These are phyloP conservation scores for Achaetomiella virescens DNA, from an alignment of 495 filamentous ascomycete species.

Conservation along the genomic window DNA sequence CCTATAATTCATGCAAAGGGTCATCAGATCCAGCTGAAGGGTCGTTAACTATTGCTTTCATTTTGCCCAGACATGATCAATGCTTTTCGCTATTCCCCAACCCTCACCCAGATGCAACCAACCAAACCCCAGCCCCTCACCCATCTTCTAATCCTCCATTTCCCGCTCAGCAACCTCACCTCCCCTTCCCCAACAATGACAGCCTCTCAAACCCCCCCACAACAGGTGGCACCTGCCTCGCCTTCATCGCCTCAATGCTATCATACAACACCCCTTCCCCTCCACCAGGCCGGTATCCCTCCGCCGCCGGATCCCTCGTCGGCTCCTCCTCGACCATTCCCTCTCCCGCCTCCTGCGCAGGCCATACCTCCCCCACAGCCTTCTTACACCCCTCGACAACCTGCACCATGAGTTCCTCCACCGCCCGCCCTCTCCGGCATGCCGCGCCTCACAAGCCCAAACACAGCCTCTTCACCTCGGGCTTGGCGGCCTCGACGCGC, in stretches of 20 bases:
- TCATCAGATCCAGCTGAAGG: too few species aligned
- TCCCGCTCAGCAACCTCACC: slow-evolving; percentile 10
- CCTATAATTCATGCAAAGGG: too few species aligned
- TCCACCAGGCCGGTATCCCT: slow-evolving; percentile 35
- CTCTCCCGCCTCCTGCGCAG: slow-evolving; percentile 22
- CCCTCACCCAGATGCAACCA: slow-evolving; percentile 21
- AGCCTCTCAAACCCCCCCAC: slow-evolving; percentile 47
- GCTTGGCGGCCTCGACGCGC: slow-evolving; percentile 62
- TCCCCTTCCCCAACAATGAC: slow-evolving; percentile 32
- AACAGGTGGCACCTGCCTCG: slow-evolving; percentile 40
- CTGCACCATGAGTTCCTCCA: slow-evolving; percentile 65
- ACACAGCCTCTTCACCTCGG: slow-evolving; percentile 62
- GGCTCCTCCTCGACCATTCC: slow-evolving; percentile 2
- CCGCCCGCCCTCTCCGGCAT: slow-evolving; percentile 85
- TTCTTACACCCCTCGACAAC: slow-evolving; percentile 60
- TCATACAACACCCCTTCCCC: slow-evolving; percentile 49
- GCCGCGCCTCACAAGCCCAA: slow-evolving; percentile 64
- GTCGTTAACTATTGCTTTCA: too few species aligned
- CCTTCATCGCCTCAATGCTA: slow-evolving; percentile 40
- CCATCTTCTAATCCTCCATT: slow-evolving; percentile 30
- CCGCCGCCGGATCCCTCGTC: slow-evolving; percentile 27
- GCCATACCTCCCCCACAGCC: slow-evolving; percentile 64
- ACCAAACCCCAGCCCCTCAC: slow-evolving; percentile 29
- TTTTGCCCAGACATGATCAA: not conserved
- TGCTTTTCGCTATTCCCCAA: slow-evolving; percentile 34